Evolutionary conservation across 805 yeast genomes (phyloP), one percentile per base, ranked within the genome.

Genomic region (Candida boleticola): DNA sequence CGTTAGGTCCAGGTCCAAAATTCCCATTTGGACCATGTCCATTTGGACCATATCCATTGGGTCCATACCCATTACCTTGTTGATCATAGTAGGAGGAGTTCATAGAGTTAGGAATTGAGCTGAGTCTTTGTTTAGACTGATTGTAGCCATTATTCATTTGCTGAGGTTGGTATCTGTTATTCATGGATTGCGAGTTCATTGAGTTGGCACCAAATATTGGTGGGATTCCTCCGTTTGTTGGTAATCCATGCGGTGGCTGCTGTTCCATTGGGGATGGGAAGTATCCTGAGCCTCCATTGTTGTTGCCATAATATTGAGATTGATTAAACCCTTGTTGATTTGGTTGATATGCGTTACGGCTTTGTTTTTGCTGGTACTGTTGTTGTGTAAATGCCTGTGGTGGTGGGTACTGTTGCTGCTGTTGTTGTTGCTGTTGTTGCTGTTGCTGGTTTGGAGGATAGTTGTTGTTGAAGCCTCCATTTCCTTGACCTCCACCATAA

Each of bases 171-270:
- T 48, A 53, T 10, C 53, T 40, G 20, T 45, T 48, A 17, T 35
- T 35, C 37, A 35, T 35, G n/a, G 5, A 13, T 18, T 22, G 11
- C 13, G 16, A n/a, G 21, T n/a, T 33, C 47, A 51, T 52, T 20
- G 54, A 47, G 33, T 45, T 49, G 7, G 52, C 45, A 43, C 63
- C 52, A 35, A 56, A 52, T 29, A 54, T 54, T 10, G 61, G 51
- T 2, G 61, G 57, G 40, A 54, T 42, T 13, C 21, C 21, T 2
- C 66, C 71, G 31, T 56, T 56, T 10, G 58, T 39, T 14, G 66
- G 64, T 35, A 60, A 51, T 6, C 66, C 67, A 29, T 63, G 63
- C 4, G 61, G 66, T 4, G 61, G 66, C 14, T 49, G 51, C 43
- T 60, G 67, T 40, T 63, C 67, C 39, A 43, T 22, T 26, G 50